Evolutionary conservation across 2,329 filamentous ascomycete genomes (phyloP).

Genomic region (Scedosporium apiospermum): DNA sequence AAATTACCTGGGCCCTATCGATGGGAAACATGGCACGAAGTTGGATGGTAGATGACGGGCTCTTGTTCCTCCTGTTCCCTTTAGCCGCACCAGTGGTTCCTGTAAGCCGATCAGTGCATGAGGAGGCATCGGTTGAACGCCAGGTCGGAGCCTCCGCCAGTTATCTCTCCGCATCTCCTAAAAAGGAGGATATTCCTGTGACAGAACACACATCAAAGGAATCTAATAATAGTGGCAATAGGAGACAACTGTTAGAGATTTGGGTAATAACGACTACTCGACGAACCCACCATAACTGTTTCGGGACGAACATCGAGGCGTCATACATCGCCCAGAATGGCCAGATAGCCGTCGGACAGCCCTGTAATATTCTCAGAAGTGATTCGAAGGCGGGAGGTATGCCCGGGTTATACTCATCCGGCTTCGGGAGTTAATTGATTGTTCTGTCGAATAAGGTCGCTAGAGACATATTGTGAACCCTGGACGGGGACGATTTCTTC

Average conservation of each 20-base stretch:
- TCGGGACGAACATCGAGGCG: background rate
- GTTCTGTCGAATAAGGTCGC: no score
- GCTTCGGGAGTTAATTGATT: background rate
- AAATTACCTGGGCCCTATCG: background rate
- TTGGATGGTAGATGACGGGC: background rate
- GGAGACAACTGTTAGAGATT: background rate
- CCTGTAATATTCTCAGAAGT: background rate
- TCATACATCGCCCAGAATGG: background rate
- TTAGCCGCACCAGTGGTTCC: background rate
- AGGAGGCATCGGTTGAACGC: background rate
- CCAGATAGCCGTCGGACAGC: background rate
- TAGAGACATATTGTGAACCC: background rate
- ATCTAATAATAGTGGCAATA: background rate
- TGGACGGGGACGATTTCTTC: background rate
- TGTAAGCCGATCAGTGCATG: background rate
- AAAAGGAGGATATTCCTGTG: background rate
- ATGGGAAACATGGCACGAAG: background rate
- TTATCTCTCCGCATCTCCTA: background rate
- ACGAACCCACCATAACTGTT: background rate
- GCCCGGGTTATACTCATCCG: background rate
- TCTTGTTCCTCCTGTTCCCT: conserved; percentile 1
- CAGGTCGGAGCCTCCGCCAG: background rate
- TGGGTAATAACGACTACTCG: background rate
- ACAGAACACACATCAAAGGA: background rate
- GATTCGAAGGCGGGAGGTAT: background rate